Conservation (phyloP, 202 grass and related monocot genomes). For the Miscanthus sacchariflorus region DNA sequence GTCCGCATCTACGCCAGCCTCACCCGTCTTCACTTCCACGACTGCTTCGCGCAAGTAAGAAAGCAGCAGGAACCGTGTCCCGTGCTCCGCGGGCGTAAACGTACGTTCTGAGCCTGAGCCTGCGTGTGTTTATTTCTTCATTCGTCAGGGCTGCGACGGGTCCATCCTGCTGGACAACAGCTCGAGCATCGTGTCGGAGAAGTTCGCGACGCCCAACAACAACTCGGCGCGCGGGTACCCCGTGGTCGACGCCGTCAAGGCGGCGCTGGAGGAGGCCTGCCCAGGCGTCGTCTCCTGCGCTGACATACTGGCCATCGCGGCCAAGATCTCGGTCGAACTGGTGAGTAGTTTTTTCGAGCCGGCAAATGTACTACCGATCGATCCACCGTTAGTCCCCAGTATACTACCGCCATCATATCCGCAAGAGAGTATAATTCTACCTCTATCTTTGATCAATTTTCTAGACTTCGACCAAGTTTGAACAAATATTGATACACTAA, state of each 20-base stretch:
- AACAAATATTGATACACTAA: too few species aligned
- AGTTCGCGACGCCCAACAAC: slow-evolving; percentile 66
- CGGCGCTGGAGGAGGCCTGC: slow-evolving; percentile 66
- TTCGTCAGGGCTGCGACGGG: slow-evolving; percentile 68
- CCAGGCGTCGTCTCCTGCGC: slow-evolving; percentile 83
- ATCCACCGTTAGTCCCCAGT: neutral
- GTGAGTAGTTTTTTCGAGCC: slow-evolving; percentile 20
- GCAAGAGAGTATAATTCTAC: too few species aligned
- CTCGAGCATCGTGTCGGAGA: slow-evolving; percentile 68
- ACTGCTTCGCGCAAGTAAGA: slow-evolving; percentile 65
- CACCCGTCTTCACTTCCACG: slow-evolving; percentile 72
- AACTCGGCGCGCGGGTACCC: slow-evolving; percentile 68
- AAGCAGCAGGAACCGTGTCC: neutral
- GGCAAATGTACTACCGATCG: neutral
- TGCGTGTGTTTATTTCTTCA: too few species aligned
- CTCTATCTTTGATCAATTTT: too few species aligned
- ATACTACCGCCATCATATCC: too few species aligned
- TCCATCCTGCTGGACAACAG: slow-evolving; percentile 82
- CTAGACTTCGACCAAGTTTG: too few species aligned
- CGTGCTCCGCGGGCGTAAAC: neutral
- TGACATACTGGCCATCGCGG: slow-evolving; percentile 77
- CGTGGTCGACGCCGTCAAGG: slow-evolving; percentile 69
- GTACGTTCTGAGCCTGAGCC: neutral
- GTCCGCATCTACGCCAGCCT: slow-evolving; percentile 72
- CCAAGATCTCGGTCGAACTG: slow-evolving; percentile 63